These are phyloP conservation scores for Diaporthe vexans DNA, from an alignment of 2,329 filamentous ascomycete genomes.

Conservation along the genomic window DNA sequence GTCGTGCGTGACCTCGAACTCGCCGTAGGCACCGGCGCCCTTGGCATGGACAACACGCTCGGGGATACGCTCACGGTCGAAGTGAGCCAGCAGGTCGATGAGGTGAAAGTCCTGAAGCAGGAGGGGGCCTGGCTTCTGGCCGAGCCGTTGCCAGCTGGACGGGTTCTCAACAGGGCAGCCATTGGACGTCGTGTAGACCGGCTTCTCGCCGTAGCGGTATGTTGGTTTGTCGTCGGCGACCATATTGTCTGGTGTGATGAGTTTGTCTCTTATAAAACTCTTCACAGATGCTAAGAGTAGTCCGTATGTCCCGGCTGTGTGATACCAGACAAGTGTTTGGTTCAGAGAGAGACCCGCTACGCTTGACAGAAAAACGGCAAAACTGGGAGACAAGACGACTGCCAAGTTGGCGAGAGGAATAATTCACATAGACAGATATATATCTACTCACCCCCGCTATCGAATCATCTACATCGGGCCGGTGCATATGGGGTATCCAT, in stretches of 20 bases:
- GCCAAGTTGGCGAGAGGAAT: neutral
- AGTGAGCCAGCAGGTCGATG: conserved; percentile 71
- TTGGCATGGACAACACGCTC: conserved; percentile 49
- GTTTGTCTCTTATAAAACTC: conserved; percentile 36
- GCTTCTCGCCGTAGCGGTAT: conserved; percentile 69
- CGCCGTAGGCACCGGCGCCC: conserved; percentile 47
- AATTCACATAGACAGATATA: conserved; percentile 3
- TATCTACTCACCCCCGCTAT: conserved; percentile 1
- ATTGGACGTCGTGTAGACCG: conserved; percentile 72
- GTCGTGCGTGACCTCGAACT: conserved; percentile 46
- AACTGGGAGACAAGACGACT: neutral
- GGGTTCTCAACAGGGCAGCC: conserved; percentile 70
- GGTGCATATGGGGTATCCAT: conserved; percentile 21
- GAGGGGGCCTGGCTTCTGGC: conserved; percentile 65
- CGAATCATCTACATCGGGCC: conserved; percentile 22
- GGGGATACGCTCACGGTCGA: conserved; percentile 56
- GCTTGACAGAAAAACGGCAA: neutral
- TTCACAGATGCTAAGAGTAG: conserved; percentile 13
- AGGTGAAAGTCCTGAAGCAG: conserved; percentile 76
- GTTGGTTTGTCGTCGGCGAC: conserved; percentile 59
- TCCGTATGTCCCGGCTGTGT: neutral
- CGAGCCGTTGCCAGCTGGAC: conserved; percentile 62
- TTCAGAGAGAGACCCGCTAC: no score
- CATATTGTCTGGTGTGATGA: conserved; percentile 51
- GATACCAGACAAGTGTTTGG: neutral